Percentiles rank a stretch among this genome's conserved stretches.
Conservation (phyloP, 495 filamentous ascomycete species). For the Hypoxylon fragiforme region DNA sequence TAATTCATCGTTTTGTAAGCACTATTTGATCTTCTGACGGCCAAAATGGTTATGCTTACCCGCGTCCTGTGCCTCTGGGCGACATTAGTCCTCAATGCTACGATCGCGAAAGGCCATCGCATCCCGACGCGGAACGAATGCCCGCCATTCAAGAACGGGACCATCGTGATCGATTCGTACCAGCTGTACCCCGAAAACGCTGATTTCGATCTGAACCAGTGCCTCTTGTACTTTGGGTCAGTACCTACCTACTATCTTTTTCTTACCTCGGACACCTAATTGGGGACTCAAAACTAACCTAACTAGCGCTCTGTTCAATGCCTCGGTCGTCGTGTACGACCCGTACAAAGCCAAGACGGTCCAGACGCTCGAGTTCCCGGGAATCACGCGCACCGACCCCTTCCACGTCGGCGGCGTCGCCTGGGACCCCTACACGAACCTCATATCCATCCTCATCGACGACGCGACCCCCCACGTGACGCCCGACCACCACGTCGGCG, state of each 20-base stretch:
- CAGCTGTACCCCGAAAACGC: slow-evolving; percentile 45
- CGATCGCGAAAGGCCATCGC: slow-evolving; percentile 7
- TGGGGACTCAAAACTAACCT: too few relatives aligned
- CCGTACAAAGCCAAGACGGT: slow-evolving; percentile 36
- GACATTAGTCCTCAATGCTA: slow-evolving; percentile 2
- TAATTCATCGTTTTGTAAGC: neutral
- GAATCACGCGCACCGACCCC: slow-evolving; percentile 31
- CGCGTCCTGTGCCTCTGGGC: slow-evolving; percentile 5
- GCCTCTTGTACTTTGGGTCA: slow-evolving; percentile 37
- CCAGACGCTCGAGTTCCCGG: slow-evolving; percentile 33
- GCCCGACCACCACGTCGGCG: slow-evolving; percentile 32
- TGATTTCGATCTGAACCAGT: slow-evolving; percentile 39
- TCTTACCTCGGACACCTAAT: too few relatives aligned
- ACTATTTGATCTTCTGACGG: neutral
- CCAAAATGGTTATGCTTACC: slow-evolving; percentile 8
- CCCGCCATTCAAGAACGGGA: slow-evolving; percentile 36
- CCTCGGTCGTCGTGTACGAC: slow-evolving; percentile 39
- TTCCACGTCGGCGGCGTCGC: slow-evolving; percentile 40
- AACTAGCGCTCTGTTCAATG: slow-evolving; percentile 25
- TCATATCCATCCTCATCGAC: slow-evolving; percentile 40
- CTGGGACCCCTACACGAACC: slow-evolving; percentile 36
- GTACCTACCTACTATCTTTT: too few relatives aligned
- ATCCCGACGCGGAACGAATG: slow-evolving; percentile 16
- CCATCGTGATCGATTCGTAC: slow-evolving; percentile 37
- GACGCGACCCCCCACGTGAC: slow-evolving; percentile 34